Percentiles rank a stretch among this genome's conserved stretches.
Conservation (phyloP, 1,284 basidiomycete species). For the Microbotryum saponariae region DNA sequence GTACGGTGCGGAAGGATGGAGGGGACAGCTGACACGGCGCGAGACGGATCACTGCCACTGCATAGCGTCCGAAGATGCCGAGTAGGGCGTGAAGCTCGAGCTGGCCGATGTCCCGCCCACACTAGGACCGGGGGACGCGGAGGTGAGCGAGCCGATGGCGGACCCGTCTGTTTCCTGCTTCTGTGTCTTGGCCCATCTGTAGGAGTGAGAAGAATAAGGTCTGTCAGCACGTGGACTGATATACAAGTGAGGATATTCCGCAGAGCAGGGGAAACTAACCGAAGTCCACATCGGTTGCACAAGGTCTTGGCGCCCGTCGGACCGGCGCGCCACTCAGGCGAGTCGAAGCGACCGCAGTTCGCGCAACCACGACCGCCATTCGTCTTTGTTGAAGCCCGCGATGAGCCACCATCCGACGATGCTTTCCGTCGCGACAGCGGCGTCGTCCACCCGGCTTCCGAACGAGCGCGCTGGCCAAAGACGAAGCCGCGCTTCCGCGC, state of each 20-base stretch:
- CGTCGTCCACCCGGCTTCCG: not conserved
- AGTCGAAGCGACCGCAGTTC: slow-evolving; percentile 33
- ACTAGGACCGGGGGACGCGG: too few species aligned
- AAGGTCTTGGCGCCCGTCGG: slow-evolving; percentile 66
- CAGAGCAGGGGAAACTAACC: slow-evolving; percentile 41
- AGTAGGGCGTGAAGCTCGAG: too few species aligned
- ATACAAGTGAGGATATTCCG: too few species aligned
- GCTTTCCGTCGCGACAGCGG: not conserved
- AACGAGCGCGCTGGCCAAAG: slow-evolving; percentile 10
- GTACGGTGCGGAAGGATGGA: too few species aligned
- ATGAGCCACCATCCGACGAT: slow-evolving; percentile 13
- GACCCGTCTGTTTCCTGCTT: slow-evolving; percentile 6
- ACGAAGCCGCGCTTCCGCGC: slow-evolving; percentile 27
- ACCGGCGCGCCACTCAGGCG: slow-evolving; percentile 31
- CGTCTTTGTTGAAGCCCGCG: slow-evolving; percentile 10
- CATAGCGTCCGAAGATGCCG: too few species aligned
- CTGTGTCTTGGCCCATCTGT: slow-evolving; percentile 15
- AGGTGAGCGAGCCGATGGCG: slow-evolving; percentile 3
- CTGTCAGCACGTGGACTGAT: too few species aligned
- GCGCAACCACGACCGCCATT: slow-evolving; percentile 25
- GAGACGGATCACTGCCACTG: too few species aligned
- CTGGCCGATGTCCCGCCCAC: too few species aligned
- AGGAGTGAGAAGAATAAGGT: too few species aligned
- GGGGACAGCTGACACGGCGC: too few species aligned
- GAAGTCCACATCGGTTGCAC: slow-evolving; percentile 76